A percentile compares a stretch with the other conserved stretches of the same genome.
Conservation (phyloP, 495 filamentous ascomycete species). For the Aspergillus diversus region DNA sequence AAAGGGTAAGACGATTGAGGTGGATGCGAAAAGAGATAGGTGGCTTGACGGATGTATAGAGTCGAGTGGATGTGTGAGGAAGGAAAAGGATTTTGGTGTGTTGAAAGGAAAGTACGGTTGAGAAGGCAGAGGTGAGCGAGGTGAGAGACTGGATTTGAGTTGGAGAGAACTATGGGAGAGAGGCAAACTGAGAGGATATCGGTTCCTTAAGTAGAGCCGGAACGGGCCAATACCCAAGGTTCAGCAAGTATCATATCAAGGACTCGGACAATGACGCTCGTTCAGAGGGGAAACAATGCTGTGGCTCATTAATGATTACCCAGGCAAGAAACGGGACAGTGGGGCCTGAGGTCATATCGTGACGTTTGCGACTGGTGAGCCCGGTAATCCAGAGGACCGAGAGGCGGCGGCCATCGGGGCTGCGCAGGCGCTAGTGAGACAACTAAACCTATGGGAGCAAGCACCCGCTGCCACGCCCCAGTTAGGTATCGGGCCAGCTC, state of each 20-base stretch:
- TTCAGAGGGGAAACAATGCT: constrained; percentile 15
- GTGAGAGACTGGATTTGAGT: not conserved
- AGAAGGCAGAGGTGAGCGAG: not conserved
- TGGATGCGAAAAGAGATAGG: not conserved
- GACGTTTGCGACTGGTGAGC: constrained; percentile 24
- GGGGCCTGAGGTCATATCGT: constrained; percentile 32
- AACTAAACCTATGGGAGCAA: constrained; percentile 18
- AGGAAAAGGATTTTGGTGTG: constrained; percentile 7
- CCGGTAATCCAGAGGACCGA: constrained; percentile 9
- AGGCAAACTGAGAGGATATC: constrained; percentile 9
- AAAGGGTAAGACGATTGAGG: constrained; percentile 2
- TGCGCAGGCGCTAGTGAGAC: constrained; percentile 13
- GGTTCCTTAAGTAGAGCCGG: constrained; percentile 14
- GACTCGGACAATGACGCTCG: constrained; percentile 7
- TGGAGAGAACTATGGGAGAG: constrained; percentile 1
- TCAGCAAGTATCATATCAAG: constrained; percentile 5
- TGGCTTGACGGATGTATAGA: too few relatives aligned
- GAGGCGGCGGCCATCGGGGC: constrained; percentile 22
- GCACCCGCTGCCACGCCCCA: constrained; percentile 17
- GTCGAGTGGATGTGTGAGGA: not conserved
- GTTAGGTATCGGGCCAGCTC: constrained; percentile 18
- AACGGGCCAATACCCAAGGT: constrained; percentile 5
- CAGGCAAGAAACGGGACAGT: constrained; percentile 12
- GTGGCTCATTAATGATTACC: not conserved
- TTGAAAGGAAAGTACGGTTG: constrained; percentile 6